Evolutionary conservation across 805 yeast genomes (phyloP).

Genomic region (Candida railenensis): DNA sequence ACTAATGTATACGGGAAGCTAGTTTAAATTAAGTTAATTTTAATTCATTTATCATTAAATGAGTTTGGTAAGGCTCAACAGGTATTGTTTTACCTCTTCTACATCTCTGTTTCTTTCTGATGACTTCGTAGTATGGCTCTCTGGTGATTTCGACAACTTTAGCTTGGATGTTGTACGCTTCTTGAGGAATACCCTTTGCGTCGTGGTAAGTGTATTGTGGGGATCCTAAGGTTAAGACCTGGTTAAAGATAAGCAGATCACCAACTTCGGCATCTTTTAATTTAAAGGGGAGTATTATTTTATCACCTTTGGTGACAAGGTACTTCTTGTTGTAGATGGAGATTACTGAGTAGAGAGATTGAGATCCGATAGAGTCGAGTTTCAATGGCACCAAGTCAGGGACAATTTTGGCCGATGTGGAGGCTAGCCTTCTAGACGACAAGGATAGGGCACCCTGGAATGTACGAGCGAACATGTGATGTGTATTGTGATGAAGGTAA

Average conservation of each 20-base stretch:
- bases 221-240: constrained; percentile 81
- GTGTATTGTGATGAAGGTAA: no score
- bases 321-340: constrained; percentile 82
- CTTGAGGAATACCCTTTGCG: constrained; percentile 21
- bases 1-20: constrained; percentile 6
- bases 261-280: constrained; percentile 80
- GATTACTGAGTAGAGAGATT: constrained; percentile 74
- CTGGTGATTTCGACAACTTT: constrained; percentile 85
- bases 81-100: constrained; percentile 73
- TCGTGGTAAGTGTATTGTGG: constrained; percentile 59
- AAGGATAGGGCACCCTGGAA: not conserved
- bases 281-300: constrained; percentile 73
- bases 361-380: constrained; percentile 52
- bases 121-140: constrained; percentile 61
- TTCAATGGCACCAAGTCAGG: constrained; percentile 62
- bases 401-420: constrained; percentile 4
- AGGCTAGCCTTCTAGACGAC: not conserved
- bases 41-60: constrained; percentile 73
- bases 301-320: constrained; percentile 89
- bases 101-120: constrained; percentile 68
- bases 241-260: constrained; percentile 69
- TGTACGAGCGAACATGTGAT: constrained; percentile 1
- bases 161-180: constrained; percentile 62
- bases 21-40: constrained; percentile 34
- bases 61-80: constrained; percentile 77